Conservation (phyloP, 352 stramenopile species). For the Globisporangium nunn region DNA sequence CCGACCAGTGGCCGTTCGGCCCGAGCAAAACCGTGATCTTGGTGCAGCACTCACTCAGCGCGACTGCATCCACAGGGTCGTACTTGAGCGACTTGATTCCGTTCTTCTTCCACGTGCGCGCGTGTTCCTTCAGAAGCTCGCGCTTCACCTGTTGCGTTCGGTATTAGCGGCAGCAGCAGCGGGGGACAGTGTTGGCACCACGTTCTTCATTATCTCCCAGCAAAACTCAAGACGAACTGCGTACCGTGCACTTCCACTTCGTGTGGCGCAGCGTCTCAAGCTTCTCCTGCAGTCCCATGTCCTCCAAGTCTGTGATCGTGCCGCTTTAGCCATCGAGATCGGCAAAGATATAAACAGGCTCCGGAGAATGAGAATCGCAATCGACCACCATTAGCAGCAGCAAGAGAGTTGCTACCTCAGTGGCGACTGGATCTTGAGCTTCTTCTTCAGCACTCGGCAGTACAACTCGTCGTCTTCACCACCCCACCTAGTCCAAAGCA, state of each 20-base stretch:
- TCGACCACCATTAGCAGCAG: too few relatives aligned
- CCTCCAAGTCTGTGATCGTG: conserved; percentile 39
- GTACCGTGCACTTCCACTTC: conserved; percentile 44
- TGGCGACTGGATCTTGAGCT: conserved; percentile 32
- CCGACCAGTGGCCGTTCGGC: conserved; percentile 43
- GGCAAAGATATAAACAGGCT: neutral
- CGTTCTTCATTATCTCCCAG: neutral
- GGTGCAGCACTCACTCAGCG: conserved; percentile 33
- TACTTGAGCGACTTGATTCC: conserved; percentile 35
- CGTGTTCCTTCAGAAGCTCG: conserved; percentile 47
- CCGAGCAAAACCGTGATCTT: conserved; percentile 40
- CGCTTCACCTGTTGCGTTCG: conserved; percentile 25
- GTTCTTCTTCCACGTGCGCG: conserved; percentile 46
- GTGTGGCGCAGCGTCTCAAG: conserved; percentile 25
- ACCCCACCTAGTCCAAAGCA: conserved; percentile 20
- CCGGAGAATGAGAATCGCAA: too few relatives aligned
- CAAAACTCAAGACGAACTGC: neutral
- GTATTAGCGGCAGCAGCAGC: too few relatives aligned
- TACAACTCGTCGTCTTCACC: conserved; percentile 55
- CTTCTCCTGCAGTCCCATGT: conserved; percentile 34
- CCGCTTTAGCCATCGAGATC: conserved; percentile 19
- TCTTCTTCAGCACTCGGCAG: conserved; percentile 41
- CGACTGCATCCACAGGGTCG: conserved; percentile 31
- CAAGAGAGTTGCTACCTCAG: conserved; percentile 13
- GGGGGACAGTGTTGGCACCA: too few relatives aligned